Evolutionary conservation across 2,329 filamentous ascomycete species (phyloP), one percentile per base, ranked within the genome.

Genomic region (Clonostachys rosea): DNA sequence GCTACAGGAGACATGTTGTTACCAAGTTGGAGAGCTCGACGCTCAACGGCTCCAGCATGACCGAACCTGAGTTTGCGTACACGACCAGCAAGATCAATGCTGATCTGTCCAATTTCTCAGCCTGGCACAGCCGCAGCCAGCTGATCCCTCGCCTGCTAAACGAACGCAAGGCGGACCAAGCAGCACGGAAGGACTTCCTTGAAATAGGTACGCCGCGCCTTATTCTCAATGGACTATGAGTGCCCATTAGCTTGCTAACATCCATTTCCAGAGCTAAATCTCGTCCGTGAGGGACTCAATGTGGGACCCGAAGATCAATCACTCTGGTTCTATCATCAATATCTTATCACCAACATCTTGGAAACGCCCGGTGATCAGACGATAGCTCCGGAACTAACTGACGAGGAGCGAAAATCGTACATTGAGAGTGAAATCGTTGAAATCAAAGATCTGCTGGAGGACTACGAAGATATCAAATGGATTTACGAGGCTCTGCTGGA

Each of bases 291-390:
- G 48, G 91, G 87, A 0, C 74, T 97, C 43, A 94, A 91, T 50
- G 89, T 89, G 36, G 91, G 95, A 49, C 91, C 92, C 0, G 91
- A 95, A 56, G 92, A 97, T 61, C 92, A 97, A 62, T 96, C 91
- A 16, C 75, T 96, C 6, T 99, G 94, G 91, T 96, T 95, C 66
- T 97, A 99, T 61, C 91, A 97, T 64, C 87, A 94, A 56, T 95
- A 86, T 59, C 72, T 96, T 48, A 83, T 96, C 69, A 79, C 83
- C 50, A 86, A 84, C 59, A 71, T 87, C 56, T 71, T 77, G 45
- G 75, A 72, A 57, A 70, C 67, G 43, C 70, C 62, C 13, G 67
- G 72, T 13, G 60, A 69, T 4, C 69, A 75, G 17, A 78, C 78
- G 10, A 86, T 96, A 55, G 78, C 84, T 13, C 81, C 82, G 1